Evolutionary conservation across 2,329 filamentous ascomycete genomes (phyloP).

Genomic region (Claviceps lovelessii): DNA sequence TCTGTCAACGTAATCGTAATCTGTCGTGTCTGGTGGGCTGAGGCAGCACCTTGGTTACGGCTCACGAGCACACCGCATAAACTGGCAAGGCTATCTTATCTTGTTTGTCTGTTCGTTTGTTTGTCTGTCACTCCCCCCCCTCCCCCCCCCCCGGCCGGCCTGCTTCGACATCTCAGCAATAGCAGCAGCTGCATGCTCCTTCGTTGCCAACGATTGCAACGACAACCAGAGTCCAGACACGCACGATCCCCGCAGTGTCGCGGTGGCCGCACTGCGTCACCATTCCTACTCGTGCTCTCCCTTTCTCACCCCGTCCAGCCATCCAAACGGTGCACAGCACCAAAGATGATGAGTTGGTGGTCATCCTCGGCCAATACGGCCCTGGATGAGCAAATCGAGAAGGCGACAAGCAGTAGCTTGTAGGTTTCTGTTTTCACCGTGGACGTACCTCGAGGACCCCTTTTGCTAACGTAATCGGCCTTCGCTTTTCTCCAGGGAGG

Average conservation of each 20-base stretch:
- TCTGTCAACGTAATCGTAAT: neutral
- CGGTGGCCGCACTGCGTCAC: neutral
- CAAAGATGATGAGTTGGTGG: constrained; percentile 79
- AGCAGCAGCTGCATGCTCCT: neutral
- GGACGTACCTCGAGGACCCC: neutral
- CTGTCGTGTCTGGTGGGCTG: neutral
- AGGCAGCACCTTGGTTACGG: neutral
- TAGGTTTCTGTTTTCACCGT: constrained; percentile 29
- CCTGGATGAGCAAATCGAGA: constrained; percentile 93
- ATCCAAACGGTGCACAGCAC: neutral
- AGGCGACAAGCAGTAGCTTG: constrained; percentile 87
- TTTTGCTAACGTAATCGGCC: constrained; percentile 4
- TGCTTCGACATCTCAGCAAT: neutral
- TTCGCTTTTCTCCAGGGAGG: constrained; percentile 47
- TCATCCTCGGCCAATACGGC: constrained; percentile 81
- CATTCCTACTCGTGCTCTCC: neutral
- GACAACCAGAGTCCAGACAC: neutral
- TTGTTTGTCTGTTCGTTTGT: no score
- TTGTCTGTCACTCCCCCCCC: no score
- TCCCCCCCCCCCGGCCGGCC: no score
- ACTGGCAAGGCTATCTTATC: neutral
- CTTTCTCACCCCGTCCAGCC: neutral
- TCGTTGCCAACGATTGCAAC: neutral
- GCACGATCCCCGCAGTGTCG: neutral
- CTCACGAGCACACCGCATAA: neutral